Conservation (phyloP, 2,329 filamentous ascomycete species). For the Epichloe amarillans region DNA sequence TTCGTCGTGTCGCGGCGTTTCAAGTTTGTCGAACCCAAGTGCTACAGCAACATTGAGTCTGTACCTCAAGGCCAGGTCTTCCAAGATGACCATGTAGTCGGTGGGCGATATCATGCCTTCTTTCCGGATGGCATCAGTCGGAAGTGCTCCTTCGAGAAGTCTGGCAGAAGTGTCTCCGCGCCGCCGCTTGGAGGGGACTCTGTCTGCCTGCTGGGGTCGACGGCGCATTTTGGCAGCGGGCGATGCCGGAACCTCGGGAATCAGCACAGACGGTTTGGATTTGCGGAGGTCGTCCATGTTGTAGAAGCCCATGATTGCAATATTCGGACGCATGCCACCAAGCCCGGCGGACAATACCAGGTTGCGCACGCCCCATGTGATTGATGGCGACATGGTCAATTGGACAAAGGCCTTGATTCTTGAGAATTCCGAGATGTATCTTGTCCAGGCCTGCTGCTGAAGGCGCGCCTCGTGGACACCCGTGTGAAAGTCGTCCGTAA, state of each 20-base stretch:
- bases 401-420: constrained; percentile 85
- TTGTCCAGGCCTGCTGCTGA: constrained; percentile 73
- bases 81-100: constrained; percentile 70
- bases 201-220: constrained; percentile 17
- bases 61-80: constrained; percentile 64
- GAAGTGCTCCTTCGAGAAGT: constrained; percentile 44
- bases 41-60: constrained; percentile 77
- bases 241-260: constrained; percentile 35
- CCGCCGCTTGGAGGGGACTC: constrained; percentile 18
- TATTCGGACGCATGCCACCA: constrained; percentile 81
- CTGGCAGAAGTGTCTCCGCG: constrained; percentile 42
- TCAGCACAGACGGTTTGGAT: constrained; percentile 40
- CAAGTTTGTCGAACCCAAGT: constrained; percentile 64
- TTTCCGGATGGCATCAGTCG: constrained; percentile 55
- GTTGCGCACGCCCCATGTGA: constrained; percentile 78
- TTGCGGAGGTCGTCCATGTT: constrained; percentile 64
- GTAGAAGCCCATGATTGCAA: constrained; percentile 69
- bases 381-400: constrained; percentile 65
- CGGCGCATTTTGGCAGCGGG: constrained; percentile 20
- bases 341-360: constrained; percentile 69
- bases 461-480: constrained; percentile 70
- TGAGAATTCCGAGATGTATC: constrained; percentile 69
- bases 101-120: constrained; percentile 56
- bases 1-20: constrained; percentile 51
- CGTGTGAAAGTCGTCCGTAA: constrained; percentile 66